Evolutionary conservation across 73 alveolate genomes (phyloP).

Genomic region (Paramecium tetraurelia): DNA sequence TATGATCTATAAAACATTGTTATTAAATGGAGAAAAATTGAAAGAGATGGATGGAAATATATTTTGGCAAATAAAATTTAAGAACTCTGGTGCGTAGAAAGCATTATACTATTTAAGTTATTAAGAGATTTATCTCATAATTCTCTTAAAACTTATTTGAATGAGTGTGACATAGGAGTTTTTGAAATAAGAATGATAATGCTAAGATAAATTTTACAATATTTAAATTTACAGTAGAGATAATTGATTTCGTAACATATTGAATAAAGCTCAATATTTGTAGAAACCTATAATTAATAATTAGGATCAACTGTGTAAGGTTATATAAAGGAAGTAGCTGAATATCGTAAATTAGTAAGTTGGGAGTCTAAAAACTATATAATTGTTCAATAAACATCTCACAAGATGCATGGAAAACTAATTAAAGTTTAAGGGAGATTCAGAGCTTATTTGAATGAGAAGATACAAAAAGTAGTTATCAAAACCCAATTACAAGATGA

Average conservation of each 20-base stretch:
- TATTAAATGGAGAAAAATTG: constrained; percentile 55
- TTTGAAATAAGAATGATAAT: not conserved
- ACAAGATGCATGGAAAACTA: constrained; percentile 23
- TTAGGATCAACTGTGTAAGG: not conserved
- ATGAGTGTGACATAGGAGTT: not conserved
- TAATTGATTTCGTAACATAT: not conserved
- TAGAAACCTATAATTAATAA: not conserved
- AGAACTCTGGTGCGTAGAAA: constrained; percentile 49
- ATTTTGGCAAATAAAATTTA: constrained; percentile 28
- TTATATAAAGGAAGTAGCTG: constrained; percentile 11
- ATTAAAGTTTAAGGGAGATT: constrained; percentile 17
- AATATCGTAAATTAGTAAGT: constrained; percentile 36
- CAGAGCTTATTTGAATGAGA: not conserved
- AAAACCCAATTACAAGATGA: not conserved
- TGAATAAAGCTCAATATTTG: not conserved
- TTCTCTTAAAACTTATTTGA: not conserved
- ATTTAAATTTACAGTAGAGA: not conserved
- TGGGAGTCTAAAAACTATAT: constrained; percentile 34
- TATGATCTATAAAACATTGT: not conserved
- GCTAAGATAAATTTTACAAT: not conserved
- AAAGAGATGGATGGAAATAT: constrained; percentile 55
- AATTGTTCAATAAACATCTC: not conserved
- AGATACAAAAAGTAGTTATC: not conserved
- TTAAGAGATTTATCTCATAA: not conserved
- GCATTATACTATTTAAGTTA: constrained; percentile 45